Evolutionary conservation across 495 filamentous ascomycete genomes (phyloP), one percentile per base, ranked within the genome.

Genomic region (Thermochaetoides thermophila): DNA sequence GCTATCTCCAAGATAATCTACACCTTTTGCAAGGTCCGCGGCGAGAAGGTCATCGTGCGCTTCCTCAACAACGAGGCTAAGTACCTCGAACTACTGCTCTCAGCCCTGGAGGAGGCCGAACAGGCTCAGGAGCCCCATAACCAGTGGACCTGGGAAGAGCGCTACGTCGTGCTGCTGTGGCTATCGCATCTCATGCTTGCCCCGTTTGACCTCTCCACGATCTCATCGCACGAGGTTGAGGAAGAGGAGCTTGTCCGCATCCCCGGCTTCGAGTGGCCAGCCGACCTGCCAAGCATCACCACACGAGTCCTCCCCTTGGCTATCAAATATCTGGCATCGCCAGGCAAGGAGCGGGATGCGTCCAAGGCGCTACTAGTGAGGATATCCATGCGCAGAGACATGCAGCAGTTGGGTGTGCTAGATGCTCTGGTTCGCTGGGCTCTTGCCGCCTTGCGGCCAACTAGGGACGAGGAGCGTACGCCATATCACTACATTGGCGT

Each of bases 21-120:
- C 53, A 81, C 77, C 1, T 74, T 96, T 35, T 95, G 84, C 67
- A 99, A 99, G 52, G 74, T 96, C 35, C 72, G 89, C 29, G 89
- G 89, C 16, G 74, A 84, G 50, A 96, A 96, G 47, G 78, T 96
- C 13, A 81, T 96, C 39, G 74, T 77, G 33, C 66, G 83, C 16
- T 95, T 96, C 52, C 61, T 96, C 20, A 82, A 80, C 44, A 87
- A 87, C 48, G 87, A 94, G 43, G 79, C 85, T 0, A 74, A 68
- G 37, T 73, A 81, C 42, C 66, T 97, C 17, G 87, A 94, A 48
- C 65, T 75, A 1, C 59, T 95, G 47, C 63, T 92, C 4, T 60
- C 68, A 2, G 76, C 76, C 17, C 74, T 87, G 31, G 68, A 68
- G 44, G 54, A 61, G 13, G 44, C 60, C 0, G 53, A 67, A 42